A percentile compares a stretch with the other conserved stretches of the same genome.
These are phyloP conservation scores for Stagonosporopsis vannaccii DNA, from an alignment of 2,329 filamentous ascomycete genomes.

Conservation along the genomic window DNA sequence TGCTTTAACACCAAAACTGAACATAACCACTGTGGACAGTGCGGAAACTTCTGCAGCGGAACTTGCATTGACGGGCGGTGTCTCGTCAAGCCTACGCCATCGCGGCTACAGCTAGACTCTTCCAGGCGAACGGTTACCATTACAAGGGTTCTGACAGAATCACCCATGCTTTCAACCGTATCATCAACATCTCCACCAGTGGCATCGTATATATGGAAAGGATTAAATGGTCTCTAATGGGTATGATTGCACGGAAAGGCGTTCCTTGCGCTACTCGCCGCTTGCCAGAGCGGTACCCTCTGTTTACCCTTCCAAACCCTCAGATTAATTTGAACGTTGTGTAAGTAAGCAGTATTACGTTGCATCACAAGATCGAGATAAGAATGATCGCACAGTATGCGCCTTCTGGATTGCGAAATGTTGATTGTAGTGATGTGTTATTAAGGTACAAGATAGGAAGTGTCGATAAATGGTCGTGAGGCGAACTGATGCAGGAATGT, in stretches of 20 bases:
- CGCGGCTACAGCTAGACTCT: background rate
- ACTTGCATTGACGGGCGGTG: slow-evolving; percentile 1
- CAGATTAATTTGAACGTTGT: background rate
- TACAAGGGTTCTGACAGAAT: background rate
- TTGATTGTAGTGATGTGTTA: background rate
- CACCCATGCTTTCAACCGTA: background rate
- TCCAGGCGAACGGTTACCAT: background rate
- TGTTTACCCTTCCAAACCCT: too few relatives aligned
- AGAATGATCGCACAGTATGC: background rate
- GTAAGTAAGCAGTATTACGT: background rate
- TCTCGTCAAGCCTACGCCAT: background rate
- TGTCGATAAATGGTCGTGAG: too few relatives aligned
- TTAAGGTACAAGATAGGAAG: background rate
- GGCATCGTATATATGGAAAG: slow-evolving; percentile 6
- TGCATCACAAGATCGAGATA: background rate
- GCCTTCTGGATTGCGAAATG: background rate
- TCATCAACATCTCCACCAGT: background rate
- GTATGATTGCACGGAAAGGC: background rate
- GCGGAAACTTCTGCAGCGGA: slow-evolving; percentile 6
- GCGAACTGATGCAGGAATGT: too few relatives aligned
- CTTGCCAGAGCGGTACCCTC: too few relatives aligned
- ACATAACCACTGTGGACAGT: slow-evolving; percentile 6
- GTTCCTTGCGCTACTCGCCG: background rate
- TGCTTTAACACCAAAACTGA: slow-evolving; percentile 13
- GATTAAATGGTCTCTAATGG: background rate